Evolutionary conservation across 2,329 filamentous ascomycete genomes (phyloP), one percentile per base, ranked within the genome.

Genomic region (Penicillium capsulatum): DNA sequence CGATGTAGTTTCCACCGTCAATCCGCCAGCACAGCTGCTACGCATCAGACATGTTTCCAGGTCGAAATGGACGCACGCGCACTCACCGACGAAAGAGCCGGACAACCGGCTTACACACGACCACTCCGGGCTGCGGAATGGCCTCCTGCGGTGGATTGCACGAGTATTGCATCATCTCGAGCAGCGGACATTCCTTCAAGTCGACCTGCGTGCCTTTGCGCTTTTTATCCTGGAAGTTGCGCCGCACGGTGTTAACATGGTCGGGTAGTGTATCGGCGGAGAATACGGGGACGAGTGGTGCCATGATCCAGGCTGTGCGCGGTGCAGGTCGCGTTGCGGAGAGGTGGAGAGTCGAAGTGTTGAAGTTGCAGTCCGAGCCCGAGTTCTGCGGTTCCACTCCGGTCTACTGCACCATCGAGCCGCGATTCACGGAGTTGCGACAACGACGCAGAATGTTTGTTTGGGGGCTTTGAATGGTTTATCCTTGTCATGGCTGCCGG

Each of bases 151-250:
- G 65, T 7, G 79, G 63, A 55, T 79, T 72, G 61, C 80, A 84
- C 17, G 73, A 73, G 56, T 81, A 83, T 63, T 84, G 80, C 32
- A 77, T 64, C 60, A 83, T 61, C 57, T 82, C 76, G 50, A 76
- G 67, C 28, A 83, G 61, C 40, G 71, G 62, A 58, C 80, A 83
- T 34, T 76, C 64, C 38, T 66, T 59, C 4, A 83, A 66, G 20
- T 76, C 65, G 44, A 79, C 63, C 11, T 69, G 63, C 17, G 55
- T 54, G 31, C 70, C 66, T 57, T 80, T 80, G 45, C 75, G 73
- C 35, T 65, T 60, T 55, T 75, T 65, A 64, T 76, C 47, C 61
- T 69, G 48, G 70, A 68, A 58, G 68, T 70, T 64, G 47, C 57
- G 60, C 9, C 53, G 55, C 30, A 63, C 48, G 31, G 65, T 67